phyloP scores from a whole-genome alignment of 306 rosid species.

The Lathyrus oleraceus region DNA sequence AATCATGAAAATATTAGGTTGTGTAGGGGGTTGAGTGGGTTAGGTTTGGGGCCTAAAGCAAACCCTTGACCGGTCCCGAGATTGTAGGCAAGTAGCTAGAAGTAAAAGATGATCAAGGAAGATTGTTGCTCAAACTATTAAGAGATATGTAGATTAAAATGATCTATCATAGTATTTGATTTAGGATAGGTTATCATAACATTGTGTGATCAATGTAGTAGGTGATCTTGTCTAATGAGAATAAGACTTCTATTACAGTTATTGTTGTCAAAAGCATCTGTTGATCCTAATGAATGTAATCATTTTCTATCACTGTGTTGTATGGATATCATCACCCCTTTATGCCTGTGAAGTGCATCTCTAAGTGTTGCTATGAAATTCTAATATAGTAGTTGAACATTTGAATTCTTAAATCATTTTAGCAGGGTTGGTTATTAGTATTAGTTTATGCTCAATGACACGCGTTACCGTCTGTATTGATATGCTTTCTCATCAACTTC shows the following conservation, averaged over 20 bases:
- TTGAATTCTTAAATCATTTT: neutral
- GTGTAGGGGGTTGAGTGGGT: neutral
- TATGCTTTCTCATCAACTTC: neutral
- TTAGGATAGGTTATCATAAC: neutral
- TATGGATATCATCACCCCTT: neutral
- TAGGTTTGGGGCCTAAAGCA: neutral
- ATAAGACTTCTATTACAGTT: neutral
- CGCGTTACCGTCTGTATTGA: neutral
- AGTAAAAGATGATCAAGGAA: neutral
- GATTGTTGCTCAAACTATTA: neutral
- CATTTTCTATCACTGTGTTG: neutral
- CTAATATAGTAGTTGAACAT: neutral
- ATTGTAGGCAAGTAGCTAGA: neutral
- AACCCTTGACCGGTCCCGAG: neutral
- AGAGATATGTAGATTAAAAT: neutral
- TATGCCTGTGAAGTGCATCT: conserved; percentile 9
- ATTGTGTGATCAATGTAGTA: neutral
- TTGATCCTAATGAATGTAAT: neutral
- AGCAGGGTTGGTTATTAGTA: too few species aligned
- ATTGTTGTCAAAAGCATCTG: neutral
- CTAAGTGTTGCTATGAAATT: neutral
- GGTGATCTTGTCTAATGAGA: neutral
- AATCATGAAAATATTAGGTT: neutral
- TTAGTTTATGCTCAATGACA: neutral
- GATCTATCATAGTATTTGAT: neutral